phyloP scores from a whole-genome alignment of 306 rosid genomes.

The Vigna trinervia region DNA sequence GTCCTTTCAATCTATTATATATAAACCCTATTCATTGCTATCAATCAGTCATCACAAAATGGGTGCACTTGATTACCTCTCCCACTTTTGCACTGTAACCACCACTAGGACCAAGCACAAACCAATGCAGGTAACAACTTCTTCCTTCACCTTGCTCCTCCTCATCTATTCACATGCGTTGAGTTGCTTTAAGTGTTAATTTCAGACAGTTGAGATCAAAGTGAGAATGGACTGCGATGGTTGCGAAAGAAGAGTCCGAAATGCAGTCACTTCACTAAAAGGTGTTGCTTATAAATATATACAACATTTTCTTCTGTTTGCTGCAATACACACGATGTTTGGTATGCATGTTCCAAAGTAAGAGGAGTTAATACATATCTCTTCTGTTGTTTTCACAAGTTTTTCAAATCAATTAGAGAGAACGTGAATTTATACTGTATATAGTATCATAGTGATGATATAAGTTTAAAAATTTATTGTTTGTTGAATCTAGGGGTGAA shows the following conservation, averaged over 20 bases:
- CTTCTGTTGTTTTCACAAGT: no score
- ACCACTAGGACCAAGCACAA: conserved; percentile 69
- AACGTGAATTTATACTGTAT: no score
- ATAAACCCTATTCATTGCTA: conserved; percentile 40
- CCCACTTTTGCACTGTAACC: conserved; percentile 71
- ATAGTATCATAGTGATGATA: no score
- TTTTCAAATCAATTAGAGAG: no score
- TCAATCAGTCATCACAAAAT: conserved; percentile 40
- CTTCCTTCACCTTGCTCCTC: not conserved
- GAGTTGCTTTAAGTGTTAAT: not conserved
- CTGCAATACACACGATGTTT: no score
- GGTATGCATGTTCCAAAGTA: no score
- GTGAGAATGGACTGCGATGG: conserved; percentile 92
- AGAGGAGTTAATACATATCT: no score
- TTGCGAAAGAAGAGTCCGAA: conserved; percentile 82
- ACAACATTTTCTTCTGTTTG: no score
- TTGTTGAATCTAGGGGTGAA: conserved; percentile 60
- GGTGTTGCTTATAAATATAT: conserved; percentile 43
- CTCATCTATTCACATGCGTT: not conserved
- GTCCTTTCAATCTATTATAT: conserved; percentile 20
- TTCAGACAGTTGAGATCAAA: conserved; percentile 81
- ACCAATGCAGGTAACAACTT: conserved; percentile 69
- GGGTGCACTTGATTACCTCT: conserved; percentile 93
- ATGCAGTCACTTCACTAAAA: conserved; percentile 69
- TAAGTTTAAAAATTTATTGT: no score